Evolutionary conservation across 345 rosid genomes (phyloP), one percentile per base, ranked within the genome.

Genomic region (Psidium friedrichsthalianum): DNA sequence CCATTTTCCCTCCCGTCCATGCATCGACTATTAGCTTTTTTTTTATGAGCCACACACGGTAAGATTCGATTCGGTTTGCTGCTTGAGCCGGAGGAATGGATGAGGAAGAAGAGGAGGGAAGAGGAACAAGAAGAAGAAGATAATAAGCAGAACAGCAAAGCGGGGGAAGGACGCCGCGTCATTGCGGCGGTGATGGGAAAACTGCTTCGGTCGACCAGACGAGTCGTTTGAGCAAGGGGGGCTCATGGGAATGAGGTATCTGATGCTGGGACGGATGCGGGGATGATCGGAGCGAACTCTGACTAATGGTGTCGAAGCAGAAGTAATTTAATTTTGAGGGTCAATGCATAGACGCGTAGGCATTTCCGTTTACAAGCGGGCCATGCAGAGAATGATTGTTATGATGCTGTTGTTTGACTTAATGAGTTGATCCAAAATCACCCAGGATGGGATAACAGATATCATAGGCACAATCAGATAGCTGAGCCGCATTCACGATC

Each of bases 261-360:
- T 49, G 59, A 47, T 51, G 61, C 87, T 58, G n/a, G 15, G 16
- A 82, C 47, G 9, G 87, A 82, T 83, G 20, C 32, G 14, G 84
- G 61, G 78, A 87, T 83, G 56, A 86, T 69, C 25, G 2, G 80
- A 42, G n/a, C 7, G 47, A 69, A 69, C 25, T 69, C 47, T 36
- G 80, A 5, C 25, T 5, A 69, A 69, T 36, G 80, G 47, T 9
- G 2, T 0, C 3, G 47, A 18, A 69, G 25, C 18, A 4, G 80
- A 11, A 69, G 80, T 69, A 2, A n/a, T 8, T 32, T 69, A 69
- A 25, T 4, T 69, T 69, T 36, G 13, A 69, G 82, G 42, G n/a
- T n/a, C 86, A 83, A 87, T 87, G 88, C 61, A 59, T 40, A 21
- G 90, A 84, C 82, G 42, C 57, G 94, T 91, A 88, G 91, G 95